phyloP scores from a whole-genome alignment of 2,329 filamentous ascomycete genomes.

The Bipolaris bicolor region DNA sequence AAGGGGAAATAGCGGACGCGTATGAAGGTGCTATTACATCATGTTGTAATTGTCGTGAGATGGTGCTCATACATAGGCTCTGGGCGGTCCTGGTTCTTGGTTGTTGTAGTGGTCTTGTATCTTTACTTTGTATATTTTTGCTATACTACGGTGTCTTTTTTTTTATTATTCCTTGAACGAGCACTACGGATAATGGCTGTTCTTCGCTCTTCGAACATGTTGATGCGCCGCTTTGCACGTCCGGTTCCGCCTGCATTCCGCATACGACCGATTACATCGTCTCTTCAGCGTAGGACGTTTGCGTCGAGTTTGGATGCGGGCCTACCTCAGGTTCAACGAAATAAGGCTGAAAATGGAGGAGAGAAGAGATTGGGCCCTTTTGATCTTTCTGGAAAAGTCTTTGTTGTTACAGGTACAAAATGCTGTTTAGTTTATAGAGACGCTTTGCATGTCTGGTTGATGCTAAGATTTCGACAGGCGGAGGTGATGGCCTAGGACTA shows the following conservation, averaged over 20 bases:
- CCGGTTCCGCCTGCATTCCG: slow-evolving; percentile 9
- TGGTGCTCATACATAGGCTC: neutral
- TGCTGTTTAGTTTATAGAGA: slow-evolving; percentile 58
- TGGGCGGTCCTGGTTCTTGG: neutral
- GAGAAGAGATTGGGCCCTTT: slow-evolving; percentile 33
- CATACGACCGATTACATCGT: slow-evolving; percentile 5
- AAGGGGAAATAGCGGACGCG: slow-evolving; percentile 9
- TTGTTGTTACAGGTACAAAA: slow-evolving; percentile 66
- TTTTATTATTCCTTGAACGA: neutral
- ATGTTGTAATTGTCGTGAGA: slow-evolving; percentile 7
- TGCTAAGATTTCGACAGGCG: slow-evolving; percentile 57
- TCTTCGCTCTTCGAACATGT: slow-evolving; percentile 13
- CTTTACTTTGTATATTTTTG: neutral
- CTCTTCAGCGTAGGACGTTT: slow-evolving; percentile 15
- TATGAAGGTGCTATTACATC: slow-evolving; percentile 15
- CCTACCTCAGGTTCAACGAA: slow-evolving; percentile 25
- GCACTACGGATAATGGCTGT: slow-evolving; percentile 14
- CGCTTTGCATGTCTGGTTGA: slow-evolving; percentile 35
- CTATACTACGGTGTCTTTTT: too few species aligned
- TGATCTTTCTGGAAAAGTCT: slow-evolving; percentile 41
- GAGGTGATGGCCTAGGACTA: slow-evolving; percentile 72
- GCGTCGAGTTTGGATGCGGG: slow-evolving; percentile 18
- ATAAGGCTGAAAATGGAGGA: slow-evolving; percentile 25
- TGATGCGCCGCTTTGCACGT: slow-evolving; percentile 14
- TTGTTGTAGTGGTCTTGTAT: neutral